Evolutionary conservation across 148 eudicot genomes (phyloP).

Genomic region (Rhododendron kiyosumense): DNA sequence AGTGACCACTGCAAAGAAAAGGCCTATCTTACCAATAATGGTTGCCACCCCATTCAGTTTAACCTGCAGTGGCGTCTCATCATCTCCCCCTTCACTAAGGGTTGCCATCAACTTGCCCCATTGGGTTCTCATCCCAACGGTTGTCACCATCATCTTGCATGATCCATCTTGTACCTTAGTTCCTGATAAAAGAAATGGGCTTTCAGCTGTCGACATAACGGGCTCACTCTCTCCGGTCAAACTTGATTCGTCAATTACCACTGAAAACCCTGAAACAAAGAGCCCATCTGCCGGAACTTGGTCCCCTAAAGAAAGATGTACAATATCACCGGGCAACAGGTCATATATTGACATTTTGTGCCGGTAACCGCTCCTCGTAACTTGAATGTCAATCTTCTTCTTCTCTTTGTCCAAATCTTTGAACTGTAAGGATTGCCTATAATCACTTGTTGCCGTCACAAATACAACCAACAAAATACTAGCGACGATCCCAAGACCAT

Average conservation of each 20-base stretch:
- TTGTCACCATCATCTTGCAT: slow-evolving; percentile 89
- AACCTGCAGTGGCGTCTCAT: slow-evolving; percentile 93
- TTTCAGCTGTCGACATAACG: slow-evolving; percentile 57
- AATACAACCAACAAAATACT: slow-evolving; percentile 86
- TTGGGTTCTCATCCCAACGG: slow-evolving; percentile 97
- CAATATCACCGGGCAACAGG: slow-evolving; percentile 89
- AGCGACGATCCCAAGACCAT: slow-evolving; percentile 91
- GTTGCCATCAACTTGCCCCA: slow-evolving; percentile 99
- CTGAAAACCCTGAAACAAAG: slow-evolving; percentile 84
- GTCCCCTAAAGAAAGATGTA: slow-evolving; percentile 90
- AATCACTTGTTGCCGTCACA: slow-evolving; percentile 94
- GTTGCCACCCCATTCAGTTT: slow-evolving; percentile 98
- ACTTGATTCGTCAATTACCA: slow-evolving; percentile 85
- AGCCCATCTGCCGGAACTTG: slow-evolving; percentile 99
- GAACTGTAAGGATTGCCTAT: slow-evolving; percentile 87
- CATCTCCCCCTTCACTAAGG: slow-evolving; percentile 93
- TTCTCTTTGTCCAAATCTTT: slow-evolving; percentile 91
- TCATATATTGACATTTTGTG: slow-evolving; percentile 86
- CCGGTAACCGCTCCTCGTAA: slow-evolving; percentile 75
- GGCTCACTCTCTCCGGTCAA: slow-evolving; percentile 98
- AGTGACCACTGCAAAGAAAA: slow-evolving; percentile 83
- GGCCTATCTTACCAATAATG: slow-evolving; percentile 89
- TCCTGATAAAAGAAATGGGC: slow-evolving; percentile 85
- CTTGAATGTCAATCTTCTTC: slow-evolving; percentile 83
- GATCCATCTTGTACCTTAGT: slow-evolving; percentile 98